phyloP scores from a whole-genome alignment of 2,329 filamentous ascomycete genomes.

The Alternaria ethzedia region DNA sequence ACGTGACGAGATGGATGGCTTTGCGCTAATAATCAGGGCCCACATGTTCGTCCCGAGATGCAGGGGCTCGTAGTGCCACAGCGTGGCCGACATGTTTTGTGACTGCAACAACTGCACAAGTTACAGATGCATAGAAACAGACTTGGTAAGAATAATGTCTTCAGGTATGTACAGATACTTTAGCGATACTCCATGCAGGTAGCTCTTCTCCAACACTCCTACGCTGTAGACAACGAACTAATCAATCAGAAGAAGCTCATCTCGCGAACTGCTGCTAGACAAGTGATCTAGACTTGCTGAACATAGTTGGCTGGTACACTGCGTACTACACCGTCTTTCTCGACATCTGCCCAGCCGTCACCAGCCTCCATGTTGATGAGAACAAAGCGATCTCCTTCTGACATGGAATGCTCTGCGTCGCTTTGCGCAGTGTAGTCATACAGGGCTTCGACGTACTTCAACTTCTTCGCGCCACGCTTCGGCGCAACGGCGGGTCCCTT shows the following conservation, averaged over 20 bases:
- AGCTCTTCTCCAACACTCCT: background rate
- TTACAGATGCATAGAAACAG: background rate
- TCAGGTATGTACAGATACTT: conserved; percentile 11
- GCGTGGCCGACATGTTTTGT: conserved; percentile 4
- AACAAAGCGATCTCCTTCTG: conserved; percentile 89
- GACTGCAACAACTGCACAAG: background rate
- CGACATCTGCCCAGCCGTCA: conserved; percentile 97
- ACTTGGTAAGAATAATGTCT: background rate
- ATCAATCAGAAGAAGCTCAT: conserved; percentile 11
- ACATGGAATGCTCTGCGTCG: conserved; percentile 88
- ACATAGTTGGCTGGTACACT: conserved; percentile 96
- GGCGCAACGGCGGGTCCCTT: conserved; percentile 93
- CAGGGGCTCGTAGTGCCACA: conserved; percentile 8
- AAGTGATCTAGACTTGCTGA: conserved; percentile 65
- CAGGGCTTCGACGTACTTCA: conserved; percentile 89
- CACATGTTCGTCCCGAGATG: conserved; percentile 12
- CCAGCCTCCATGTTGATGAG: conserved; percentile 85
- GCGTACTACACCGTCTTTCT: conserved; percentile 82
- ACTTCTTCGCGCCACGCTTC: conserved; percentile 87
- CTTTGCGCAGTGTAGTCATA: conserved; percentile 90
- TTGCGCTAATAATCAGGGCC: background rate
- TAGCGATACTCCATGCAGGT: background rate
- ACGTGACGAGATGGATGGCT: background rate
- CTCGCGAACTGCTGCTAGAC: conserved; percentile 18
- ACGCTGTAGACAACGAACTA: background rate